These are phyloP conservation scores for Xanthoconium stramineum DNA, from an alignment of 768 basidiomycete species.

Conservation along the genomic window DNA sequence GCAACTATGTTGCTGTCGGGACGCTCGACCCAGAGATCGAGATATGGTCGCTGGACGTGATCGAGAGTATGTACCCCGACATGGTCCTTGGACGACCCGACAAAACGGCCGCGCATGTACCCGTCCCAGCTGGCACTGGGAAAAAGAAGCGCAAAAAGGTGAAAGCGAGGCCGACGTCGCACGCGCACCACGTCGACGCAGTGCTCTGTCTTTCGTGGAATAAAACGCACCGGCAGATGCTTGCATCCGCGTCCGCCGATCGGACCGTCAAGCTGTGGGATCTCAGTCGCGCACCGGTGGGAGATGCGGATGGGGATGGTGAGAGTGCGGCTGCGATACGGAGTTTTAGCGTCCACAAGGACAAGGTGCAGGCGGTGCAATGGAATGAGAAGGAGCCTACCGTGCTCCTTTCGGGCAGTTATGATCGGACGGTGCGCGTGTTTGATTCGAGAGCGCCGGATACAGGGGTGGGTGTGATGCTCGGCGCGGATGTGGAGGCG, in stretches of 20 bases:
- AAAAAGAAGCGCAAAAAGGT: slow-evolving; percentile 95
- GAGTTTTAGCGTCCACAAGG: slow-evolving; percentile 82
- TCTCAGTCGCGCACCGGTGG: slow-evolving; percentile 63
- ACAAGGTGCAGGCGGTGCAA: slow-evolving; percentile 94
- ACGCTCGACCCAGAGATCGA: slow-evolving; percentile 98
- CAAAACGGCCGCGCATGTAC: slow-evolving; percentile 74
- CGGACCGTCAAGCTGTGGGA: slow-evolving; percentile 98
- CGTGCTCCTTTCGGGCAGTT: slow-evolving; percentile 89
- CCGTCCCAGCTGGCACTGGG: slow-evolving; percentile 80
- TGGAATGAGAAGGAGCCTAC: slow-evolving; percentile 92
- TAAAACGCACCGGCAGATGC: slow-evolving; percentile 77
- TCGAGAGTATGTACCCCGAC: slow-evolving; percentile 93
- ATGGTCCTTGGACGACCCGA: slow-evolving; percentile 89
- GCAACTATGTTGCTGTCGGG: slow-evolving; percentile 94
- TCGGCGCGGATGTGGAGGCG: slow-evolving; percentile 93
- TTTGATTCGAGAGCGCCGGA: slow-evolving; percentile 89
- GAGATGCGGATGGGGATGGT: slow-evolving; percentile 43
- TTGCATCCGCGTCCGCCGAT: slow-evolving; percentile 92
- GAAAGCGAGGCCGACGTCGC: slow-evolving; percentile 58
- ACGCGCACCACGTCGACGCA: slow-evolving; percentile 86
- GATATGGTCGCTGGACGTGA: slow-evolving; percentile 93
- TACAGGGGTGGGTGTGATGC: slow-evolving; percentile 75
- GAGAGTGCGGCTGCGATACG: slow-evolving; percentile 59
- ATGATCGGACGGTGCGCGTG: slow-evolving; percentile 91
- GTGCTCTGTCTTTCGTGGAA: slow-evolving; percentile 96